Conservation (phyloP, 2,329 filamentous ascomycete species). For the Penicillium verrucosum region DNA sequence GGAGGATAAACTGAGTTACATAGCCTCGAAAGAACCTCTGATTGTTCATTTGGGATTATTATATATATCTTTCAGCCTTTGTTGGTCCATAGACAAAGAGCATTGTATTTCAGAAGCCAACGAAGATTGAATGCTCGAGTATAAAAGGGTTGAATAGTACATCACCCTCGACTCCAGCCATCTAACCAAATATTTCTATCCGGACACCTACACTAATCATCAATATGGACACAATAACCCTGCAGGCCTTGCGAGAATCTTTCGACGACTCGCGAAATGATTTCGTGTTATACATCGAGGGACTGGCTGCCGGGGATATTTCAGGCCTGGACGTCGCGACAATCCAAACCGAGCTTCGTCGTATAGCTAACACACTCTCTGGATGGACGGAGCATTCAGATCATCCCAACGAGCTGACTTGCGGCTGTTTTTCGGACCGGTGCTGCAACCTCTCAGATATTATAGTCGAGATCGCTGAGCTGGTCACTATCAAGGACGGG, state of each 20-base stretch:
- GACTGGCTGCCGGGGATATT: not conserved
- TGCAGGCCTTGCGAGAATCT: not conserved
- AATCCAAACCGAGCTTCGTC: not conserved
- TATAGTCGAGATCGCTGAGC: not conserved
- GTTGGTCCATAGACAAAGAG: not conserved
- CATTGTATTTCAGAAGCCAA: not conserved
- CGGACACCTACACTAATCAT: not conserved
- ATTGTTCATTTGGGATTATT: not conserved
- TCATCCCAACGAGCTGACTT: not conserved
- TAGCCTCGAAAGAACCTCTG: not conserved
- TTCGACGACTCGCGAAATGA: not conserved
- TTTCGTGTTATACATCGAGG: not conserved
- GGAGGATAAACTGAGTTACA: not conserved
- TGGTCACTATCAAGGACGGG: not conserved
- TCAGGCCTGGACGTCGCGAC: not conserved
- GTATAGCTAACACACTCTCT: not conserved
- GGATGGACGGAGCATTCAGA: not conserved
- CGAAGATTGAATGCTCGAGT: not conserved
- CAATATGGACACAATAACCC: not conserved
- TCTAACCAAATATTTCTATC: not conserved
- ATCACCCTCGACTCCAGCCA: not conserved
- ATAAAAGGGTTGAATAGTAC: not conserved
- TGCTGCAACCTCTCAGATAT: not conserved
- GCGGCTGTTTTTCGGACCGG: not conserved
- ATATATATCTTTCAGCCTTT: not conserved